These are phyloP conservation scores for Caryopteris hybrid DNA, from an alignment of 305 asterid species.

Conservation along the genomic window DNA sequence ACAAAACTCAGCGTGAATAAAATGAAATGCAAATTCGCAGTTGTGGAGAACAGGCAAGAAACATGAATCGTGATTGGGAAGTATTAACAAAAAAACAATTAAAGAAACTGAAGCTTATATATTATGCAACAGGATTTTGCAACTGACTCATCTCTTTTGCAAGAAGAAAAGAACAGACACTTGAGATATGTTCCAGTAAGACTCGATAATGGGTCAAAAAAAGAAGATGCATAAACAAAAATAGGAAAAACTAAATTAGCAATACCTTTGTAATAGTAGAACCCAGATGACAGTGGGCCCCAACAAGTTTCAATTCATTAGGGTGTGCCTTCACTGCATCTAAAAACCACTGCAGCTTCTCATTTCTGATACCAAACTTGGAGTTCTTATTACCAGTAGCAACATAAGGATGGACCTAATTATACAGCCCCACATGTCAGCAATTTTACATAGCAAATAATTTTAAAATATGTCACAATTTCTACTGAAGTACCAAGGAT, in stretches of 20 bases:
- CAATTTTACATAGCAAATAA: neutral
- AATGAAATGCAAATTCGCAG: neutral
- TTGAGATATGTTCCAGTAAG: too few species aligned
- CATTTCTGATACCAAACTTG: constrained; percentile 92
- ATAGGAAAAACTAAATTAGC: neutral
- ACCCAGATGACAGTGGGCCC: constrained; percentile 97
- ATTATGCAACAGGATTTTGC: too few species aligned
- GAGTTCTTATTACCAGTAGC: constrained; percentile 96
- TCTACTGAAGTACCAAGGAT: neutral
- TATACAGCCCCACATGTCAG: constrained; percentile 8
- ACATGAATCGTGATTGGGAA: too few species aligned
- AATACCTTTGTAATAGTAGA: constrained; percentile 91
- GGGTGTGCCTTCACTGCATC: constrained; percentile 93
- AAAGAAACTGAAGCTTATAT: too few species aligned
- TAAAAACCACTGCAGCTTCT: constrained; percentile 91
- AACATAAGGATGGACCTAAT: constrained; percentile 94
- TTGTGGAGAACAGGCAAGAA: too few species aligned
- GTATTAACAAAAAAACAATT: too few species aligned
- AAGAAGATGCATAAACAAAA: too few species aligned
- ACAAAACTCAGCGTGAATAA: neutral
- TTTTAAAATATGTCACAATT: neutral
- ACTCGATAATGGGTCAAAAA: neutral
- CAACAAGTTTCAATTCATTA: constrained; percentile 81
- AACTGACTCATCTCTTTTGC: too few species aligned
- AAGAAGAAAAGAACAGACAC: too few species aligned